A percentile compares a stretch with the other conserved stretches of the same genome.
Conservation (phyloP, 2,329 filamentous ascomycete genomes). For the Trichoderma aggressivum region DNA sequence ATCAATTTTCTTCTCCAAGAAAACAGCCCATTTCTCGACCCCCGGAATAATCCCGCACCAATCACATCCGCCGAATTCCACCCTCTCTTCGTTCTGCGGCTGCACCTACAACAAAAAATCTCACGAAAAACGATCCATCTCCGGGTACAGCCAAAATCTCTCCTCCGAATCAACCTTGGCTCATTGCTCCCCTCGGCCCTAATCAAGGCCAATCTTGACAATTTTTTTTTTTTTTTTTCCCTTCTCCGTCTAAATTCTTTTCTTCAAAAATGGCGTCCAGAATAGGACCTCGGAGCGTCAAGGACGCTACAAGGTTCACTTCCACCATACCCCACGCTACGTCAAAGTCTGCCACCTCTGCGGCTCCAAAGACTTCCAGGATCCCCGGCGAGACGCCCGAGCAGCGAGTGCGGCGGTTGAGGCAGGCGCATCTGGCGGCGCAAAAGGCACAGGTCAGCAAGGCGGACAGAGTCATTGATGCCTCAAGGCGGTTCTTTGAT, state of each 20-base stretch:
- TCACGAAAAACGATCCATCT: conserved; percentile 29
- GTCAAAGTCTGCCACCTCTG: conserved; percentile 50
- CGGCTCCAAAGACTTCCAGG: conserved; percentile 27
- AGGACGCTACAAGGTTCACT: conserved; percentile 72
- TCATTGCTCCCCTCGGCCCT: neutral
- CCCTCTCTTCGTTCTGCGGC: conserved; percentile 20
- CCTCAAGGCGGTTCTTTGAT: conserved; percentile 50
- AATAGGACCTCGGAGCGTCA: conserved; percentile 63
- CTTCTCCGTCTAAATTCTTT: neutral
- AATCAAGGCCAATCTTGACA: neutral
- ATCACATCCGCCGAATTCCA: conserved; percentile 33
- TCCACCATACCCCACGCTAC: conserved; percentile 59
- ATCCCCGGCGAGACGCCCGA: conserved; percentile 59
- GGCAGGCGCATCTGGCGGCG: conserved; percentile 65
- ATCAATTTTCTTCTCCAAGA: neutral
- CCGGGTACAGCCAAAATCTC: conserved; percentile 14
- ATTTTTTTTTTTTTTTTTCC: neutral
- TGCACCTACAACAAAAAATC: conserved; percentile 33
- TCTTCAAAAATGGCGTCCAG: conserved; percentile 37
- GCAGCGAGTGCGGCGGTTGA: conserved; percentile 65
- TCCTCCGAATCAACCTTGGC: neutral
- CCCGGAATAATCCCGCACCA: conserved; percentile 38
- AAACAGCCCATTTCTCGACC: conserved; percentile 26
- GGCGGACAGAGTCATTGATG: conserved; percentile 49
- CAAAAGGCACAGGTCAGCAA: conserved; percentile 55